A percentile compares a stretch with the other conserved stretches of the same genome.
Evolutionary conservation across 2,329 filamentous ascomycete genomes (phyloP).

Genomic region (Verruconis gallopava): DNA sequence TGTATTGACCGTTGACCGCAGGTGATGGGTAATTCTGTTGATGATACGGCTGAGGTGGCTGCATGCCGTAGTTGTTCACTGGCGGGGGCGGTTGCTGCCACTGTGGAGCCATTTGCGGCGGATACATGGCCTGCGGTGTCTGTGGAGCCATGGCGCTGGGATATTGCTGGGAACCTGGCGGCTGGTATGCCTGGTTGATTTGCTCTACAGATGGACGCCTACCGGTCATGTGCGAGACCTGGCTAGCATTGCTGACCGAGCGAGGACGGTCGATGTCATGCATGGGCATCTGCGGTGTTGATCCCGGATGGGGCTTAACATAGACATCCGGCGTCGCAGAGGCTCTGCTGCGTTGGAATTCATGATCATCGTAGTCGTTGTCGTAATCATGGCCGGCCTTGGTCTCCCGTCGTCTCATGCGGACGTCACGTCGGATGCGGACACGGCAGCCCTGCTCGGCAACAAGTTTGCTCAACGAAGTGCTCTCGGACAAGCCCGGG

Average conservation of each 20-base stretch:
- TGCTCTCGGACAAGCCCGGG: constrained; percentile 83
- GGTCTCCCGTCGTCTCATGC: constrained; percentile 65
- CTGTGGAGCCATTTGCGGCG: constrained; percentile 21
- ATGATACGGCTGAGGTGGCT: constrained; percentile 14
- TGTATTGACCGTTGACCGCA: constrained; percentile 4
- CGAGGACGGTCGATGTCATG: constrained; percentile 39
- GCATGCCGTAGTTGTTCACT: constrained; percentile 17
- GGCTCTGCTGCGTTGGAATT: constrained; percentile 33
- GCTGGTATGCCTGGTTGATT: constrained; percentile 28
- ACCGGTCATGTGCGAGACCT: constrained; percentile 21
- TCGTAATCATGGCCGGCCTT: constrained; percentile 47
- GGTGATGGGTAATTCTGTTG: constrained; percentile 1
- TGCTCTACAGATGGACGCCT: constrained; percentile 34
- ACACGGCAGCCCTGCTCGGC: constrained; percentile 96
- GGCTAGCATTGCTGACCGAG: constrained; percentile 47
- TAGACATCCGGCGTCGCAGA: constrained; percentile 39
- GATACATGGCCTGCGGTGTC: constrained; percentile 26
- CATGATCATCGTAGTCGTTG: constrained; percentile 45
- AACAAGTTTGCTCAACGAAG: constrained; percentile 73
- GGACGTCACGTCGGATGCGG: constrained; percentile 83
- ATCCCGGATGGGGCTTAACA: constrained; percentile 24
- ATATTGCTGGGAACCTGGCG: constrained; percentile 19
- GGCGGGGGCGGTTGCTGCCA: constrained; percentile 15
- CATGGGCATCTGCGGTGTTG: constrained; percentile 15
- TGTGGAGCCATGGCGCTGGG: constrained; percentile 26